Evolutionary conservation across 1,284 basidiomycete genomes (phyloP).

Genomic region (Trametes sp.): DNA sequence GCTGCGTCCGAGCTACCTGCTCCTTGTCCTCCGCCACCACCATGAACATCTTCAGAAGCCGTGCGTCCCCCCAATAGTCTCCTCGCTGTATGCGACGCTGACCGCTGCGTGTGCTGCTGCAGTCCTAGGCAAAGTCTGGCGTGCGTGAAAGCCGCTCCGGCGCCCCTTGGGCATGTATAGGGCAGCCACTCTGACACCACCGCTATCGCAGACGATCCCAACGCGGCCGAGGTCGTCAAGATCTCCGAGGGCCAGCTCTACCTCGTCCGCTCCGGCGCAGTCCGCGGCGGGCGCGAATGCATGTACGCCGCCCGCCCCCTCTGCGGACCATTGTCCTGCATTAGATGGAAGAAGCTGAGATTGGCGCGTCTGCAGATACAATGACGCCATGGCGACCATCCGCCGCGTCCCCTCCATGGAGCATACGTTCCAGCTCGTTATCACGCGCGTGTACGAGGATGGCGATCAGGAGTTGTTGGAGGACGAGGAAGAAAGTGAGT

Average conservation of each 20-base stretch:
- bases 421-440: conserved; percentile 95
- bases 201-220: conserved; percentile 70
- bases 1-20: conserved; percentile 24
- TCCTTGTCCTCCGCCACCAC: conserved; percentile 38
- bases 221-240: conserved; percentile 94
- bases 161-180: not conserved
- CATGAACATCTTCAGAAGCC: conserved; percentile 84
- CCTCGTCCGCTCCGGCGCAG: conserved; percentile 89
- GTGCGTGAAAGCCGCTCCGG: conserved; percentile 57
- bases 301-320: conserved; percentile 71
- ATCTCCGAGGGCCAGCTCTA: conserved; percentile 93
- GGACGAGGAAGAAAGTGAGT: conserved; percentile 94
- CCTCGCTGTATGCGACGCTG: conserved; percentile 9
- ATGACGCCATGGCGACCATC: conserved; percentile 95
- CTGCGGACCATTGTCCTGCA: not conserved
- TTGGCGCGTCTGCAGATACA: conserved; percentile 68
- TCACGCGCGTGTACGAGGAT: conserved; percentile 94
- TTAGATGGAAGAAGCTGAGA: conserved; percentile 3
- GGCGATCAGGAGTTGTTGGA: conserved; percentile 94
- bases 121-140: conserved; percentile 97
- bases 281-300: conserved; percentile 95
- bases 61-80: conserved; percentile 60
- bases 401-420: conserved; percentile 85
- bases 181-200: conserved; percentile 36
- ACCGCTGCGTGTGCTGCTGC: conserved; percentile 29